phyloP scores from a whole-genome alignment of 352 stramenopile species.

The Globisporangium sylvaticum region DNA sequence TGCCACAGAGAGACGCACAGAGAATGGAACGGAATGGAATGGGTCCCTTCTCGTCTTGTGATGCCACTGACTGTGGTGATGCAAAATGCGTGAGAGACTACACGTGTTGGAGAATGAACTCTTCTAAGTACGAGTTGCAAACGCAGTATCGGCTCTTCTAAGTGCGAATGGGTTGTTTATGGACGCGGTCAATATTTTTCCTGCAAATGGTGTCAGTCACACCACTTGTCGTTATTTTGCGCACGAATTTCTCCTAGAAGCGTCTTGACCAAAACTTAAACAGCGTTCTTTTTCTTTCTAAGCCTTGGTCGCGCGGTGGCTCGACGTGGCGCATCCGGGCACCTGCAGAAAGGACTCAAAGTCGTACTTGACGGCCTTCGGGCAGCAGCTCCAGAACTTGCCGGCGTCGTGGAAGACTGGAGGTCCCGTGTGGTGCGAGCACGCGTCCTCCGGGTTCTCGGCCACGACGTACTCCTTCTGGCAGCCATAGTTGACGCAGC shows the following conservation, averaged over 20 bases:
- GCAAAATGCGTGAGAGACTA: background rate
- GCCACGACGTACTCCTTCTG: constrained; percentile 90
- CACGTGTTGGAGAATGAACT: no score
- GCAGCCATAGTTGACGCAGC: constrained; percentile 90
- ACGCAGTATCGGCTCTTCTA: no score
- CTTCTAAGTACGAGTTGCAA: no score
- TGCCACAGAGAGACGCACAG: background rate
- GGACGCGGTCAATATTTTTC: no score
- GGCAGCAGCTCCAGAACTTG: constrained; percentile 94
- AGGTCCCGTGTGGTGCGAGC: constrained; percentile 80
- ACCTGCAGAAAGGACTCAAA: constrained; percentile 93
- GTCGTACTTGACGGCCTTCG: constrained; percentile 91
- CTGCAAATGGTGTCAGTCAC: no score
- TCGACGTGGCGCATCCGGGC: constrained; percentile 76
- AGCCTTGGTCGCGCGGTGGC: constrained; percentile 73
- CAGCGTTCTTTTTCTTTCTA: background rate
- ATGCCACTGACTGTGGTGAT: no score
- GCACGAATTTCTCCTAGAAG: no score
- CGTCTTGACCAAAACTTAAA: no score
- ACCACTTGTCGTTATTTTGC: no score
- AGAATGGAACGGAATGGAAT: background rate
- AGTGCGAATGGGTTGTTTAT: no score
- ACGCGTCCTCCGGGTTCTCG: constrained; percentile 77
- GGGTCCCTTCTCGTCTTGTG: background rate
- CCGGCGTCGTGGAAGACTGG: constrained; percentile 92